Conservation (phyloP, 1,139 yeast species). For the Protomyces gravidus region DNA sequence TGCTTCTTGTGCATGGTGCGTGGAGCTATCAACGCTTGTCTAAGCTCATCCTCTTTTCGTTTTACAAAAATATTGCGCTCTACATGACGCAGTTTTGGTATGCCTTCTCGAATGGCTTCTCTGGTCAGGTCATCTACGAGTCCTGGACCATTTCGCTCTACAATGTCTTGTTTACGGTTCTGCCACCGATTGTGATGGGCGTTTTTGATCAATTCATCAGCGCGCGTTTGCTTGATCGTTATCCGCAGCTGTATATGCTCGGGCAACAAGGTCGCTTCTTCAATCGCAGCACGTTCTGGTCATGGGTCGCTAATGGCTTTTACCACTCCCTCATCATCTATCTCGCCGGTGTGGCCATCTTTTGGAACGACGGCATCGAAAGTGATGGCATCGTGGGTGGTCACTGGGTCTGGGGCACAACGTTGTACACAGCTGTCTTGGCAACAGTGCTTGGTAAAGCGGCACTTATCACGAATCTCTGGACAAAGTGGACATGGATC, state of each 20-base stretch:
- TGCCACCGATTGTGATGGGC: constrained; percentile 95
- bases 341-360: constrained; percentile 66
- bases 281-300: constrained; percentile 91
- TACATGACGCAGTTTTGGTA: constrained; percentile 99
- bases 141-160: constrained; percentile 97
- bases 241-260: constrained; percentile 85
- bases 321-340: constrained; percentile 86
- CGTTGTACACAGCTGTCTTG: constrained; percentile 80
- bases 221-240: constrained; percentile 80
- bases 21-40: constrained; percentile 97
- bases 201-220: constrained; percentile 94
- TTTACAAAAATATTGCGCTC: constrained; percentile 89
- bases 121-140: constrained; percentile 94
- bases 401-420: constrained; percentile 95
- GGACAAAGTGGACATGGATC: constrained; percentile 88
- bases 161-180: constrained; percentile 89
- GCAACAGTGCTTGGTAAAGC: constrained; percentile 93
- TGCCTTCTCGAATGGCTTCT: constrained; percentile 83
- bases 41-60: constrained; percentile 85
- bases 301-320: constrained; percentile 94
- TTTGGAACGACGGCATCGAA: constrained; percentile 50
- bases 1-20: constrained; percentile 88
- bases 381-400: constrained; percentile 70
- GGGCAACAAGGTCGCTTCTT: constrained; percentile 87
- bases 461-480: constrained; percentile 80